Evolutionary conservation across 257 asterid species (phyloP).

Genomic region (Apocynum venetum): DNA sequence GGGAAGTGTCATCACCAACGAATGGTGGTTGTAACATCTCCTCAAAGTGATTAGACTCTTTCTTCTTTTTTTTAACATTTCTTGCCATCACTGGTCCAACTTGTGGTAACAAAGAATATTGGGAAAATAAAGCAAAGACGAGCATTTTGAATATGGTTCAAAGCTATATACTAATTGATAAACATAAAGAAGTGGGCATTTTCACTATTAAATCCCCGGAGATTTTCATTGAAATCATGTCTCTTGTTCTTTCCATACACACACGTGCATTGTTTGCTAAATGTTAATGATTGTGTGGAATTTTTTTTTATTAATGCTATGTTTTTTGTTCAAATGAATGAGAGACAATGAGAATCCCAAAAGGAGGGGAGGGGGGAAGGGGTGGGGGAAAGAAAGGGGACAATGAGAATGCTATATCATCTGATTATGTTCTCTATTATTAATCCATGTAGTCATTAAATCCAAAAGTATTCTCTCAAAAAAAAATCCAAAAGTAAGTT

Average conservation of each 20-base stretch:
- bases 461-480: too few species aligned
- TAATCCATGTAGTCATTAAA: neutral
- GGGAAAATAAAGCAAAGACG: neutral
- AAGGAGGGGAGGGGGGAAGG: neutral
- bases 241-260: neutral
- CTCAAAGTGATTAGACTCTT: constrained; percentile 16
- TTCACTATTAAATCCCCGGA: neutral
- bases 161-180: neutral
- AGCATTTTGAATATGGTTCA: neutral
- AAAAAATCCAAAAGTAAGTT: too few species aligned
- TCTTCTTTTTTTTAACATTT: neutral
- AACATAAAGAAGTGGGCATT: neutral
- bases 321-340: neutral
- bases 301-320: neutral
- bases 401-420: constrained; percentile 1
- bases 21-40: constrained; percentile 20
- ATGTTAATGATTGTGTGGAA: neutral
- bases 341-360: constrained; percentile 1
- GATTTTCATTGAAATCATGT: neutral
- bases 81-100: neutral
- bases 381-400: neutral
- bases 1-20: constrained; percentile 12
- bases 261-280: constrained; percentile 3
- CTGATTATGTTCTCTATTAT: neutral
- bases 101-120: neutral